Conservation (phyloP, 1,284 basidiomycete species). For the Heterobasidion occidentale region DNA sequence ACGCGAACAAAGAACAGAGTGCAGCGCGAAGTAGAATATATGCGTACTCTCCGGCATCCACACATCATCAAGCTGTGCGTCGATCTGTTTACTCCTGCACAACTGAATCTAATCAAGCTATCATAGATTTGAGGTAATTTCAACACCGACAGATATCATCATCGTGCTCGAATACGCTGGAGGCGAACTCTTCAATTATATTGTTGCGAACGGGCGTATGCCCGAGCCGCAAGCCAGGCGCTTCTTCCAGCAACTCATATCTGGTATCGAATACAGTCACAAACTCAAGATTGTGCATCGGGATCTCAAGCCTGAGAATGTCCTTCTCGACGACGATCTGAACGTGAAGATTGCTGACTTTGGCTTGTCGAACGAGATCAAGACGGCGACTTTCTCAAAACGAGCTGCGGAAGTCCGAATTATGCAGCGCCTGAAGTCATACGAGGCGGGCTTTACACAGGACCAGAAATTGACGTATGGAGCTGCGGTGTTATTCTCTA, state of each 20-base stretch:
- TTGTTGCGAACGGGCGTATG: constrained; percentile 86
- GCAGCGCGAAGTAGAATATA: constrained; percentile 93
- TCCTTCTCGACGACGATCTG: constrained; percentile 68
- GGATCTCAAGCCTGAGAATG: constrained; percentile 93
- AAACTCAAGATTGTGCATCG: constrained; percentile 92
- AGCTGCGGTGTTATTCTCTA: constrained; percentile 93
- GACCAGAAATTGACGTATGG: constrained; percentile 98
- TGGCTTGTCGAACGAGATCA: constrained; percentile 89
- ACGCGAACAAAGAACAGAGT: constrained; percentile 91
- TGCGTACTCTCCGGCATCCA: constrained; percentile 84
- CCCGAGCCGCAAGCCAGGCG: constrained; percentile 75
- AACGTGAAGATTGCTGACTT: constrained; percentile 97
- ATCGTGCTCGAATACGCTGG: constrained; percentile 93
- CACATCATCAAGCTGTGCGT: constrained; percentile 94
- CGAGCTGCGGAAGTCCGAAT: constrained; percentile 92
- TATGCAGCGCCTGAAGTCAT: constrained; percentile 97
- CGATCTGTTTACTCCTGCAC: constrained; percentile 3
- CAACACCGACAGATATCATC: constrained; percentile 88
- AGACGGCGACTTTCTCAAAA: constrained; percentile 93
- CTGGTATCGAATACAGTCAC: constrained; percentile 93
- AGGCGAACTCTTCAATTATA: constrained; percentile 94
- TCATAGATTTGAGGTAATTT: constrained; percentile 88
- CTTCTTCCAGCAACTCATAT: constrained; percentile 96
- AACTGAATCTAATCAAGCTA: constrained; percentile 7
- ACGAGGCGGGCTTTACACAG: constrained; percentile 85